phyloP scores from a whole-genome alignment of 352 stramenopile species.

The Globisporangium yorkense region DNA sequence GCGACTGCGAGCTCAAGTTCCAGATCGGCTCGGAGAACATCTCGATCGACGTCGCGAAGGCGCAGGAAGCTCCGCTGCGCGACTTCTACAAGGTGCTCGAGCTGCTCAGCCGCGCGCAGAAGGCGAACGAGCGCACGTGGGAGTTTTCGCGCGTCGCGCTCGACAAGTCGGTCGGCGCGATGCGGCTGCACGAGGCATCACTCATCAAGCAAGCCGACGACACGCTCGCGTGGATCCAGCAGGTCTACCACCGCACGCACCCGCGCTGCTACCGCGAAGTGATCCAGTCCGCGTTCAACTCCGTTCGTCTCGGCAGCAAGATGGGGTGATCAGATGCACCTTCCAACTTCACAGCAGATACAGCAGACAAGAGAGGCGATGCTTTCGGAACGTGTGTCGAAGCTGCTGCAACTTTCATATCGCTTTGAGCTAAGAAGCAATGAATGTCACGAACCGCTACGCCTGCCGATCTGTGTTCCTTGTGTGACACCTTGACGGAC shows the following conservation, averaged over 20 bases:
- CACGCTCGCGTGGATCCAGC: slow-evolving; percentile 35
- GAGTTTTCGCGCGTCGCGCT: slow-evolving; percentile 42
- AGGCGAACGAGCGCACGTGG: slow-evolving; percentile 32
- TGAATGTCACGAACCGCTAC: too few species aligned
- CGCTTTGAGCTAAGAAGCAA: too few species aligned
- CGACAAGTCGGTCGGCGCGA: slow-evolving; percentile 28
- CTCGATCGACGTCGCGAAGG: slow-evolving; percentile 48
- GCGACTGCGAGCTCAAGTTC: slow-evolving; percentile 39
- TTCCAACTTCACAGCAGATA: too few species aligned
- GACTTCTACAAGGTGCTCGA: slow-evolving; percentile 56
- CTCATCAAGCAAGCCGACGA: slow-evolving; percentile 40
- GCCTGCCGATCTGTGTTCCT: too few species aligned
- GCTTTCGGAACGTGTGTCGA: too few species aligned
- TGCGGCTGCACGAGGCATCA: slow-evolving; percentile 37
- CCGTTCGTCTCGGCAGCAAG: slow-evolving; percentile 28
- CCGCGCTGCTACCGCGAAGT: slow-evolving; percentile 52
- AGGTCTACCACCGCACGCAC: slow-evolving; percentile 38
- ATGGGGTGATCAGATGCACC: slow-evolving; percentile 10
- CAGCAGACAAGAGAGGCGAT: too few species aligned
- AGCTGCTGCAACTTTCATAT: too few species aligned
- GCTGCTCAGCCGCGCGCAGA: slow-evolving; percentile 37
- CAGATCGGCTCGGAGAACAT: slow-evolving; percentile 25
- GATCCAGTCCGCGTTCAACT: slow-evolving; percentile 35
- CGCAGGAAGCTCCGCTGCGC: slow-evolving; percentile 20
- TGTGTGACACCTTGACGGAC: too few species aligned